A percentile compares a stretch with the other conserved stretches of the same genome.
These are phyloP conservation scores for Hypoxylon perforatum DNA, from an alignment of 495 filamentous ascomycete genomes.

Conservation along the genomic window DNA sequence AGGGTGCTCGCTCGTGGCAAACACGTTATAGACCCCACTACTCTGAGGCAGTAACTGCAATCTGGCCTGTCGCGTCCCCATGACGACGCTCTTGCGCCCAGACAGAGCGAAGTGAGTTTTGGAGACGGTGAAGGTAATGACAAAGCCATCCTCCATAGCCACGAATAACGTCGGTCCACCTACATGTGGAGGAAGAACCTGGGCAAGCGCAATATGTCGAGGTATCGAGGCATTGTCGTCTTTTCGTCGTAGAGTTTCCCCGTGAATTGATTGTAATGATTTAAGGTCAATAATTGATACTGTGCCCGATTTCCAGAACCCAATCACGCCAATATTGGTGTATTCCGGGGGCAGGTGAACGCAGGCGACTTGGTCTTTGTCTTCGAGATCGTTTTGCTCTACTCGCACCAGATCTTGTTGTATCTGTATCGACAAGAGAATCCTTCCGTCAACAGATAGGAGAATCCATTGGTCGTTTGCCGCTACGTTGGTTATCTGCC, in stretches of 20 bases:
- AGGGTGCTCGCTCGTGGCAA: slow-evolving; percentile 93
- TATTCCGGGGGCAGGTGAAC: slow-evolving; percentile 66
- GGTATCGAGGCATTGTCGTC: slow-evolving; percentile 79
- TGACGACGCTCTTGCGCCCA: slow-evolving; percentile 79
- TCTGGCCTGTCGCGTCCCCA: slow-evolving; percentile 85
- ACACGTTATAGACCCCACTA: slow-evolving; percentile 76
- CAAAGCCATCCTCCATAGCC: slow-evolving; percentile 93
- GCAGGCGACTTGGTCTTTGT: slow-evolving; percentile 83
- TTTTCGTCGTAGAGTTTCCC: slow-evolving; percentile 60
- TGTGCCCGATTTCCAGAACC: slow-evolving; percentile 82
- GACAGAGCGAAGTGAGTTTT: slow-evolving; percentile 67
- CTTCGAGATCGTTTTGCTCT: slow-evolving; percentile 67
- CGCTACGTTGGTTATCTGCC: slow-evolving; percentile 80
- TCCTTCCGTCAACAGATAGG: slow-evolving; percentile 77
- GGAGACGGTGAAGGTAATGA: slow-evolving; percentile 85
- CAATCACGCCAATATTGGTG: slow-evolving; percentile 72
- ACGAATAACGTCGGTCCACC: slow-evolving; percentile 80
- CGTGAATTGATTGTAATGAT: slow-evolving; percentile 66
- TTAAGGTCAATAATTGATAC: slow-evolving; percentile 76
- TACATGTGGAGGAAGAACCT: slow-evolving; percentile 67
- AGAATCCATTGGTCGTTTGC: slow-evolving; percentile 74
- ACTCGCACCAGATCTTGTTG: slow-evolving; percentile 65
- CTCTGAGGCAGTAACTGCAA: slow-evolving; percentile 80
- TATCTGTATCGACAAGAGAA: slow-evolving; percentile 74
- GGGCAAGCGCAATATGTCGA: slow-evolving; percentile 80